A percentile compares a stretch with the other conserved stretches of the same genome.
phyloP scores from a whole-genome alignment of 352 stramenopile species.

The Phytopythium helicoides region DNA sequence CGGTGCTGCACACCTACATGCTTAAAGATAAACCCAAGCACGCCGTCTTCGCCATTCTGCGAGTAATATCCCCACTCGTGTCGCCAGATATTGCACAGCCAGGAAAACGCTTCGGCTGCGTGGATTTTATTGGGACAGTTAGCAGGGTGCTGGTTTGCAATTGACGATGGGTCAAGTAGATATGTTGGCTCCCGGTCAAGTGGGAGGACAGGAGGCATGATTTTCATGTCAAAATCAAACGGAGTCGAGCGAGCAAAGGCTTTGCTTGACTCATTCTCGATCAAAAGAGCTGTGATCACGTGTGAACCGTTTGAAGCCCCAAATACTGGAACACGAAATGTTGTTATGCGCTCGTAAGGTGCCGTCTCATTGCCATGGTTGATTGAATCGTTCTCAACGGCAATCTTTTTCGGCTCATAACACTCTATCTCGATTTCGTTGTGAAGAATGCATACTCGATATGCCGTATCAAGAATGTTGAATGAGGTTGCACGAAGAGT shows the following conservation, averaged over 20 bases:
- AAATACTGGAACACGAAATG: conserved; percentile 37
- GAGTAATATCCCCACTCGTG: conserved; percentile 66
- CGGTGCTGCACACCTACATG: conserved; percentile 32
- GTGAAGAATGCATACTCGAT: conserved; percentile 42
- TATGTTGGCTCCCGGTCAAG: conserved; percentile 7
- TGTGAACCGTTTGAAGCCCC: conserved; percentile 21
- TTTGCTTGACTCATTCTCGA: conserved; percentile 44
- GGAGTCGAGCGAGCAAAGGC: conserved; percentile 18
- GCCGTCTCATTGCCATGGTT: conserved; percentile 10
- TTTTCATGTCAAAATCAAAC: conserved; percentile 14
- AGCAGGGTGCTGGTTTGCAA: conserved; percentile 21
- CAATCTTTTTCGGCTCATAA: conserved; percentile 20
- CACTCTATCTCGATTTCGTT: conserved; percentile 45
- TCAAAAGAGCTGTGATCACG: conserved; percentile 33
- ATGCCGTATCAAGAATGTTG: conserved; percentile 28
- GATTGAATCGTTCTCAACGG: conserved; percentile 16
- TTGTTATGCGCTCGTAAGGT: conserved; percentile 19
- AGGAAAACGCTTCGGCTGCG: conserved; percentile 10
- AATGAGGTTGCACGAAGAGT: conserved; percentile 41
- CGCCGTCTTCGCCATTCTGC: conserved; percentile 72
- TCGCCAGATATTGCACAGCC: conserved; percentile 59
- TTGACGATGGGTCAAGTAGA: conserved; percentile 15
- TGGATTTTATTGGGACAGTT: conserved; percentile 12
- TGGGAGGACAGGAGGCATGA: neutral
- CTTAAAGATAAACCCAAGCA: conserved; percentile 57